These are phyloP conservation scores for Capronia americana DNA, from an alignment of 2,329 filamentous ascomycete genomes.

Conservation along the genomic window DNA sequence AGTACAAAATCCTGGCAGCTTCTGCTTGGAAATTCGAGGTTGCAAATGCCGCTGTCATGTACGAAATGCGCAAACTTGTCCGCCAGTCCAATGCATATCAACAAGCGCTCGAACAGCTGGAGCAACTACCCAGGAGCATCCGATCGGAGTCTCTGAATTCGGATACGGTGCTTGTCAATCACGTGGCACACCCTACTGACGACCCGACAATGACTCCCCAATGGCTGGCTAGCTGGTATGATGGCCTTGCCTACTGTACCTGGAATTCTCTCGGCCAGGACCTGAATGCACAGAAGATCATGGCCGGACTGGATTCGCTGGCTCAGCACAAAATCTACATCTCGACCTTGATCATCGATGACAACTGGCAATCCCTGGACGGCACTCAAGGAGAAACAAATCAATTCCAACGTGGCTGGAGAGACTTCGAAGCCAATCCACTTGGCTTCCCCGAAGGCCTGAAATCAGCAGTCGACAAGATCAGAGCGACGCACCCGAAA, in stretches of 20 bases:
- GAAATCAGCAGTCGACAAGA: conserved; percentile 70
- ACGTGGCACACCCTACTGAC: conserved; percentile 54
- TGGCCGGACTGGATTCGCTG: conserved; percentile 74
- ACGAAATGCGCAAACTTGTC: conserved; percentile 77
- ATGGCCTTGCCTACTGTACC: conserved; percentile 91
- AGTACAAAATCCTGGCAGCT: conserved; percentile 71
- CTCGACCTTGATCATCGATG: conserved; percentile 89
- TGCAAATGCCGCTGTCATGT: conserved; percentile 81
- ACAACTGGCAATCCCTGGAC: conserved; percentile 89
- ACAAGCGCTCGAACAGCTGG: conserved; percentile 30
- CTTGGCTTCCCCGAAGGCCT: conserved; percentile 80
- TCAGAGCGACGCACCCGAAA: conserved; percentile 72
- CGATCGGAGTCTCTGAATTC: conserved; percentile 39
- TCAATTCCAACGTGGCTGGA: conserved; percentile 67
- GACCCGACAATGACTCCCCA: conserved; percentile 41
- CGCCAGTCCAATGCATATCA: conserved; percentile 43
- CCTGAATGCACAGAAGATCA: conserved; percentile 79
- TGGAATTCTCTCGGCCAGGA: conserved; percentile 92
- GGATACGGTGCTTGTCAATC: conserved; percentile 42
- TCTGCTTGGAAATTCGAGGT: conserved; percentile 75
- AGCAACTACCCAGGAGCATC: conserved; percentile 34
- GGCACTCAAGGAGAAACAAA: conserved; percentile 55
- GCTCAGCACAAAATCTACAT: conserved; percentile 75
- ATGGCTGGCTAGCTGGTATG: conserved; percentile 89
- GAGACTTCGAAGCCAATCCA: conserved; percentile 83